Conservation (phyloP, 768 basidiomycete species). For the Boletus fagicola region DNA sequence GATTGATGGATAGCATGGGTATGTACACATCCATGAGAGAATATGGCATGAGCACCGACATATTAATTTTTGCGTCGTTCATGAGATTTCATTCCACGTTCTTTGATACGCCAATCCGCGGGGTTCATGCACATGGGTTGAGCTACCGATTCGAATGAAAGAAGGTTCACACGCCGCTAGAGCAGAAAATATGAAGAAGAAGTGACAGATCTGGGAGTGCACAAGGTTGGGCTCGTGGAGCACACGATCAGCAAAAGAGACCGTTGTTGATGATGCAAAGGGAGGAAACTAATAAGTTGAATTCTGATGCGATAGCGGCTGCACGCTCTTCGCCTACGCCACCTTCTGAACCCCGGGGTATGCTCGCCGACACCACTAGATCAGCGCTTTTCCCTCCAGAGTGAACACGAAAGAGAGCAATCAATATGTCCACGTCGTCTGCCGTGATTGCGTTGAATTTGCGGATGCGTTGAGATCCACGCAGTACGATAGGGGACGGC, state of each 20-base stretch:
- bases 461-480: conserved; percentile 65
- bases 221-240: not conserved
- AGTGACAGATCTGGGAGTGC: conserved; percentile 1
- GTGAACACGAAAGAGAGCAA: conserved; percentile 80
- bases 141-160: not conserved
- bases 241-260: conserved; percentile 56
- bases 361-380: conserved; percentile 81
- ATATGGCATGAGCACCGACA: not conserved
- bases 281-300: conserved; percentile 53
- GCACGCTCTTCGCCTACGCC: conserved; percentile 34
- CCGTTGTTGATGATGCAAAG: conserved; percentile 65
- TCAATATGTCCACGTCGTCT: conserved; percentile 72
- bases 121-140: not conserved
- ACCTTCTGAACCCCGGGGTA: conserved; percentile 49
- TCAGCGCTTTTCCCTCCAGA: conserved; percentile 59
- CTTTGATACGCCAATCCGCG: not conserved
- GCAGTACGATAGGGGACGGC: conserved; percentile 58
- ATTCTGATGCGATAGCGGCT: conserved; percentile 42
- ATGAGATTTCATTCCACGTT: conserved; percentile 6
- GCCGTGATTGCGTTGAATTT: conserved; percentile 68
- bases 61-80: not conserved
- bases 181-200: not conserved
- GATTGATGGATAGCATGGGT: not conserved
- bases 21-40: conserved; percentile 5
- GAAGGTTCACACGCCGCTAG: not conserved